Evolutionary conservation across 805 yeast genomes (phyloP), one percentile per base, ranked within the genome.

Genomic region (Spencermartinsiella europaea): DNA sequence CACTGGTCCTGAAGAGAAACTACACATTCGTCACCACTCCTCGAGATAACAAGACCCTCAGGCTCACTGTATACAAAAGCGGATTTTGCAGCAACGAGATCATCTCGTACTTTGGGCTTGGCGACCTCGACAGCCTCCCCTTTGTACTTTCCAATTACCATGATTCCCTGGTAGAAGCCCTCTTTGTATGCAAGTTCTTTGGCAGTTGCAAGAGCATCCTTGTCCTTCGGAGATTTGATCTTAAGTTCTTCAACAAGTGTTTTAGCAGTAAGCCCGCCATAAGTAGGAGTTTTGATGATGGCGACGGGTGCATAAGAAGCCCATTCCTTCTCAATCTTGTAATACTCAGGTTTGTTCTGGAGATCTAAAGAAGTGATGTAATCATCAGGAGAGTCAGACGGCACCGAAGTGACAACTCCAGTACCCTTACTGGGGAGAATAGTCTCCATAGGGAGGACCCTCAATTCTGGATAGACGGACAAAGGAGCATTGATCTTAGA

Each of bases 301-400:
- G 95, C 80, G 38, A 86, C 69, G 27, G 83, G 77, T 12, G 85
- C 91, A 47, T 76, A 73, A 40, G 76, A 69, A 37, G 86, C 93
- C 99, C 98, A 93, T 51, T 82, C 89, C 58, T 80, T 75, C 51
- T 90, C 75, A 61, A 91, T 85, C 45, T 81, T 78, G 66, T 91
- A 90, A 67, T 81, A 91, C 60, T 88, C 97, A 27, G 97, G 85
- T 72, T 91, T 91, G 73, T 87, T 81, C 58, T 76, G 76, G 59
- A 93, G 77, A 57, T 93, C 99, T 60, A 74, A 75, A 41, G 84
- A 77, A 50, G 96, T 93, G 68, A 91, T 81, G 64, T 61, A 93
- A 73, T 93, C 99, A 72, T 93, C 99, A 51, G 99, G 98, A 48
- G 98, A 90, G 68, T 90, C 96, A n/a, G 96, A 83, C 52, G 98